A percentile compares a stretch with the other conserved stretches of the same genome.
Evolutionary conservation across 2,329 filamentous ascomycete species (phyloP).

Genomic region (Penicillium sp.): DNA sequence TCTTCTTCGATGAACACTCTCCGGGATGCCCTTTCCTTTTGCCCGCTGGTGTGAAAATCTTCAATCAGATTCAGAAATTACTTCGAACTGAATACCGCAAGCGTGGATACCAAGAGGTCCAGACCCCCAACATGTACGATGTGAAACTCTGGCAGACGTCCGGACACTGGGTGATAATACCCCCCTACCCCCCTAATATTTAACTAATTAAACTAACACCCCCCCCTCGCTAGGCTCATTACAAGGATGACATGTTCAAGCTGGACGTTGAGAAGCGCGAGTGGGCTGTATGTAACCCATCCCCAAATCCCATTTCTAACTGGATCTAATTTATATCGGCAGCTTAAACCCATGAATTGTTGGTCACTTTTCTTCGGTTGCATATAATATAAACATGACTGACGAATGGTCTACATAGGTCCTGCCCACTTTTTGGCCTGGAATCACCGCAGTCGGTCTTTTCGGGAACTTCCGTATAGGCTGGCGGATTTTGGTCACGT

Average conservation of each 20-base stretch:
- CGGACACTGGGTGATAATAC: conserved; percentile 92
- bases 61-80: conserved; percentile 81
- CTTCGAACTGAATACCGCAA: conserved; percentile 87
- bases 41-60: conserved; percentile 88
- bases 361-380: conserved; percentile 61
- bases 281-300: conserved; percentile 53
- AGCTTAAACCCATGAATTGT: conserved; percentile 96
- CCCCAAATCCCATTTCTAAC: too few species aligned
- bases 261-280: conserved; percentile 77
- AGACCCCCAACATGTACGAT: conserved; percentile 96
- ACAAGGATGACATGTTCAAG: conserved; percentile 95
- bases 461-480: too few species aligned
- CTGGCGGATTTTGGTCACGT: too few species aligned
- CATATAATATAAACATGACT: too few species aligned
- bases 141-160: conserved; percentile 89
- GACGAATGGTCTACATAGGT: too few species aligned
- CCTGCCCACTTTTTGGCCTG: too few species aligned
- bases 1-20: conserved; percentile 94
- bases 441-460: too few species aligned
- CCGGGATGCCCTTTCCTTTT: conserved; percentile 91
- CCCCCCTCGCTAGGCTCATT: too few species aligned
- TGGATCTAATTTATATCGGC: too few species aligned
- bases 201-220: too few species aligned
- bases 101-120: conserved; percentile 91
- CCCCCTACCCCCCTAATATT: too few species aligned